Evolutionary conservation across 495 filamentous ascomycete species (phyloP).

Genomic region (Tuber borchii): DNA sequence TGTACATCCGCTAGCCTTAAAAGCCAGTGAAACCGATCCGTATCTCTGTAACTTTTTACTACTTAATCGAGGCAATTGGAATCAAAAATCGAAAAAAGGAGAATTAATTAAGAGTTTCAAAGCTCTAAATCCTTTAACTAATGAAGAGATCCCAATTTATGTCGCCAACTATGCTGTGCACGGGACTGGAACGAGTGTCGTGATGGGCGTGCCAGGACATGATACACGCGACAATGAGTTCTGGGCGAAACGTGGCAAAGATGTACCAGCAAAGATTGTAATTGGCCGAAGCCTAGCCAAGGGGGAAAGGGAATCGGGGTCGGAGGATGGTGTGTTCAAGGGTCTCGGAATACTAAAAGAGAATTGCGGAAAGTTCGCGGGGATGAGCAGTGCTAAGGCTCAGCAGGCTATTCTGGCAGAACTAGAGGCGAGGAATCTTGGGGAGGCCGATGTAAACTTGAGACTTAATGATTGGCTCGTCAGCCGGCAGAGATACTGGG

Average conservation of each 20-base stretch:
- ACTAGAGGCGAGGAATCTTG: conserved; percentile 50
- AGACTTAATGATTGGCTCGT: conserved; percentile 75
- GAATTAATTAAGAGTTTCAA: conserved; percentile 57
- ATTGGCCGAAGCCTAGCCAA: conserved; percentile 52
- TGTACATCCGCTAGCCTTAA: conserved; percentile 62
- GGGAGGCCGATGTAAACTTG: conserved; percentile 36
- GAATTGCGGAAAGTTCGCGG: conserved; percentile 55
- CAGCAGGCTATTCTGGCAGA: conserved; percentile 59
- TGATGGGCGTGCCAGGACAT: conserved; percentile 88
- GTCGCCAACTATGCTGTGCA: conserved; percentile 79
- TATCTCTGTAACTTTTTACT: conserved; percentile 62
- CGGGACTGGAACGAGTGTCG: conserved; percentile 79
- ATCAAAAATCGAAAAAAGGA: conserved; percentile 60
- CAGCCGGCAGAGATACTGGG: conserved; percentile 85
- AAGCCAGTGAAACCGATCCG: conserved; percentile 54
- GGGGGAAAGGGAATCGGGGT: conserved; percentile 45
- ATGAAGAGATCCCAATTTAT: conserved; percentile 63
- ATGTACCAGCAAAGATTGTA: conserved; percentile 45
- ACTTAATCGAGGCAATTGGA: conserved; percentile 47
- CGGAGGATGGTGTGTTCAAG: conserved; percentile 48
- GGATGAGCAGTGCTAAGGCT: conserved; percentile 57
- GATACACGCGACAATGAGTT: conserved; percentile 71
- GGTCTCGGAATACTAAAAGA: conserved; percentile 60
- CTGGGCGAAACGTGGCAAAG: conserved; percentile 47
- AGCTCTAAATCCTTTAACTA: conserved; percentile 60